Base-by-base conservation (phyloP, 441 rosid genomes). In the Adansonia grandidieri region DNA sequence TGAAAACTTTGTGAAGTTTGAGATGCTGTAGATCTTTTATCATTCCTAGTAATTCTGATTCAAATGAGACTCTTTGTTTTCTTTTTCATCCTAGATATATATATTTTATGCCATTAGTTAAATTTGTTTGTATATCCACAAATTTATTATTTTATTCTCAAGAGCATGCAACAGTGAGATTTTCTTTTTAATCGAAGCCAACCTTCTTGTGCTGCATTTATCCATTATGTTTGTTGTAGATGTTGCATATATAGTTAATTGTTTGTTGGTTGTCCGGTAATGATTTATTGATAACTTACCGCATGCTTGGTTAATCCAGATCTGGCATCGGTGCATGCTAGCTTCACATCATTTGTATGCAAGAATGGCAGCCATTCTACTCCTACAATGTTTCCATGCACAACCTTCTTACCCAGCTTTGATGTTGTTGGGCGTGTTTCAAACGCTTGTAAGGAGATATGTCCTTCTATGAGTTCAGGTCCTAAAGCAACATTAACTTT, bases 321-420 rank as follows among this genome's bases (percentile, higher is more conserved):
- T 66, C 93, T 94, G 99, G 90, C 97, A 42, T 96, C 96, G 0
- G 86, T 91, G 44, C 91, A 89, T 80, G 77, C 88, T 69, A 74
- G 84, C 11, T 82, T 91, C 28, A 84, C 88, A 71, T 88, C 87
- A 0, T 82, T 87, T 58, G 86, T 87, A 15, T 83, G 90, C 85
- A 89, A 86, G 89, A 91, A 87, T 79, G 84, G 86, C 66, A 78
- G 51, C 77, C 86, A 84, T 76, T 85, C 86, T 53, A 60, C 90
- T 22, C 75, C 86, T 72, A 73, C 70, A 0, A 91, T 88, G 84
- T 87, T 90, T 79, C 92, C 88, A 0, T 78, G 83, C 60, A 73
- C 91, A 11, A 75, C 90, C 54, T 89, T 96, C 76, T 80, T 89
- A 77, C 89, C 89, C 50, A 89, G 91, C 60, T 87, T 91, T 74